Conservation (phyloP, 345 rosid genomes). For the Hibiscus trionum region DNA sequence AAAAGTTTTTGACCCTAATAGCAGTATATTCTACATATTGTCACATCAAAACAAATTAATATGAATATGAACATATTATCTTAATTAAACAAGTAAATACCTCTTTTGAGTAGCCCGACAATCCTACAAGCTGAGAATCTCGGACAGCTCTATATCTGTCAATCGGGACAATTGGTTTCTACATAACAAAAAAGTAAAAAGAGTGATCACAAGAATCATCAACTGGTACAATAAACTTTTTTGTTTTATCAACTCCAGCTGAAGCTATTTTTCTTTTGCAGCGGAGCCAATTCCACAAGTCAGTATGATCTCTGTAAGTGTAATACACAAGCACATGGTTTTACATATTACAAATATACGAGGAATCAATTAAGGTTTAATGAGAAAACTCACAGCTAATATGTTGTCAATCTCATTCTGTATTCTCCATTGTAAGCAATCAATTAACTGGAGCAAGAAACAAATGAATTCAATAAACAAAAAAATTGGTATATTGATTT, state of each 20-base stretch:
- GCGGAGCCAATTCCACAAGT: neutral
- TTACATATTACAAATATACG: neutral
- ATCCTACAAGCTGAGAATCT: constrained; percentile 83
- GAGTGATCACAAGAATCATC: constrained; percentile 7
- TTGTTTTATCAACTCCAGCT: neutral
- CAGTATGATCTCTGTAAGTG: neutral
- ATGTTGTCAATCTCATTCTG: constrained; percentile 76
- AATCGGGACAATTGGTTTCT: constrained; percentile 87
- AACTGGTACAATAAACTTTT: neutral
- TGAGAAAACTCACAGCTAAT: constrained; percentile 40
- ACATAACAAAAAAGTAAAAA: constrained; percentile 12
- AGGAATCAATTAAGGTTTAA: neutral
- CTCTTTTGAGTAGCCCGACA: constrained; percentile 90
- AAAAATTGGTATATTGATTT: constrained; percentile 2
- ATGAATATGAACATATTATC: constrained; percentile 4
- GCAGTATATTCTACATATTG: neutral
- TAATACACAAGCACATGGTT: neutral
- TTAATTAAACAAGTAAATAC: constrained; percentile 33
- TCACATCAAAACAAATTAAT: neutral
- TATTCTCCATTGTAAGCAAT: constrained; percentile 75
- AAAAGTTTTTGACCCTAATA: neutral
- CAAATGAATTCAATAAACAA: constrained; percentile 8
- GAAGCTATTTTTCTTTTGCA: neutral
- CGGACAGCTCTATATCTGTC: constrained; percentile 80
- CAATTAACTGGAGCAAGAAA: constrained; percentile 57